phyloP scores from a whole-genome alignment of 1,139 yeast species.

The Sugiyamaella pinicola region DNA sequence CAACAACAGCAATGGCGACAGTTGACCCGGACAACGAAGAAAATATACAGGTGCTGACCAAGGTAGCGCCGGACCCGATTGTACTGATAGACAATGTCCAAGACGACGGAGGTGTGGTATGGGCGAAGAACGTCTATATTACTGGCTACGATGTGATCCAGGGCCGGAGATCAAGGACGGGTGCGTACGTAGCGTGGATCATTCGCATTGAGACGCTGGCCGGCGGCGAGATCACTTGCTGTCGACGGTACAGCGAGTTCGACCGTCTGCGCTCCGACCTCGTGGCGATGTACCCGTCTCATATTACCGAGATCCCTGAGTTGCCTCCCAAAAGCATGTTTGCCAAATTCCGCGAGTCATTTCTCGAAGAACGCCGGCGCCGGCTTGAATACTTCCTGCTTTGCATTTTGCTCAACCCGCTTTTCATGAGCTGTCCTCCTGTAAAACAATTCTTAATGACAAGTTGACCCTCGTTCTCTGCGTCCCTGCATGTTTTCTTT shows the following conservation, averaged over 20 bases:
- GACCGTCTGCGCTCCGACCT: conserved; percentile 52
- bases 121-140: conserved; percentile 22
- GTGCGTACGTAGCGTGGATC: conserved; percentile 48
- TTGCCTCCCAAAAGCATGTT: conserved; percentile 68
- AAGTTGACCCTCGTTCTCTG: neutral
- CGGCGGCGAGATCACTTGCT: conserved; percentile 53
- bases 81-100: conserved; percentile 5
- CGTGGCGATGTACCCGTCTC: conserved; percentile 45
- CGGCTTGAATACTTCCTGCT: conserved; percentile 76
- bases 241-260: conserved; percentile 69
- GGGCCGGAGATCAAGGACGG: conserved; percentile 26
- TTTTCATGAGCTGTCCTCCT: conserved; percentile 49
- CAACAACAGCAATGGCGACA: neutral
- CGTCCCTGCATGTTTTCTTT: too few species aligned
- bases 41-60: neutral
- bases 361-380: conserved; percentile 62
- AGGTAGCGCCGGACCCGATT: conserved; percentile 16
- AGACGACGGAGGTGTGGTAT: conserved; percentile 3
- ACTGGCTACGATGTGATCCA: conserved; percentile 22
- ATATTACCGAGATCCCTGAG: conserved; percentile 53
- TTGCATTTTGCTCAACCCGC: conserved; percentile 68
- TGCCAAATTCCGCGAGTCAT: conserved; percentile 54
- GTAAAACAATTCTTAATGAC: conserved; percentile 54
- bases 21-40: conserved; percentile 8
- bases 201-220: conserved; percentile 41